Evolutionary conservation across 306 rosid genomes (phyloP).

Genomic region (Parietaria judaica): DNA sequence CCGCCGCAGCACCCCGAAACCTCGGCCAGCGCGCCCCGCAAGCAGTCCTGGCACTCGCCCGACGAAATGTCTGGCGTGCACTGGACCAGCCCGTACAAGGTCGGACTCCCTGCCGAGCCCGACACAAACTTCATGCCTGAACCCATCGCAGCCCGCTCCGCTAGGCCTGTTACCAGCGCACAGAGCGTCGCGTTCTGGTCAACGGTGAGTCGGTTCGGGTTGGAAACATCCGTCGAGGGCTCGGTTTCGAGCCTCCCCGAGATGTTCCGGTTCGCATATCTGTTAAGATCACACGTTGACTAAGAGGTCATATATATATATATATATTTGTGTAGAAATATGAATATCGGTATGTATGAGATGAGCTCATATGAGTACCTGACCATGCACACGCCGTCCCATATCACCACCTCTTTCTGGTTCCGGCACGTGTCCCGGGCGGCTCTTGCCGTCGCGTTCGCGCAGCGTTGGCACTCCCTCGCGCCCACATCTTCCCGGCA

Average conservation of each 20-base stretch:
- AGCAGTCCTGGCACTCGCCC: not conserved
- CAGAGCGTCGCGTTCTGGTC: not conserved
- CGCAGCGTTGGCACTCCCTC: not conserved
- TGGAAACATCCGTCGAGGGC: not conserved
- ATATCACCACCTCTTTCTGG: conserved; percentile 5
- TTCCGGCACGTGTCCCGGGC: not conserved
- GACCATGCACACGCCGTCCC: not conserved
- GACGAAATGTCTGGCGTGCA: conserved; percentile 9
- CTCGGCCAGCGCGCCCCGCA: conserved; percentile 1
- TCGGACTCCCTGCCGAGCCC: not conserved
- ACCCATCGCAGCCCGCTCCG: conserved; percentile 3
- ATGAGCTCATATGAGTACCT: not conserved
- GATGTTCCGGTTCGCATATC: conserved; percentile 9
- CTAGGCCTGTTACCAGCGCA: not conserved
- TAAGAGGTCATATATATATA: too few relatives aligned
- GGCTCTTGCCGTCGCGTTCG: not conserved
- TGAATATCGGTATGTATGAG: too few relatives aligned
- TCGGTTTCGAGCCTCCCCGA: not conserved
- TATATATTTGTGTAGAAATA: too few relatives aligned
- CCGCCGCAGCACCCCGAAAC: conserved; percentile 7
- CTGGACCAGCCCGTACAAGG: conserved; percentile 9
- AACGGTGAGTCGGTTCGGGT: not conserved
- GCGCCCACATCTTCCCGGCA: conserved; percentile 12
- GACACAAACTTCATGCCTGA: conserved; percentile 7
- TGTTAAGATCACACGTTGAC: not conserved